Percentiles rank a stretch among this genome's conserved stretches.
Evolutionary conservation across 1,284 basidiomycete genomes (phyloP).

Genomic region (Kwoniella shivajii): DNA sequence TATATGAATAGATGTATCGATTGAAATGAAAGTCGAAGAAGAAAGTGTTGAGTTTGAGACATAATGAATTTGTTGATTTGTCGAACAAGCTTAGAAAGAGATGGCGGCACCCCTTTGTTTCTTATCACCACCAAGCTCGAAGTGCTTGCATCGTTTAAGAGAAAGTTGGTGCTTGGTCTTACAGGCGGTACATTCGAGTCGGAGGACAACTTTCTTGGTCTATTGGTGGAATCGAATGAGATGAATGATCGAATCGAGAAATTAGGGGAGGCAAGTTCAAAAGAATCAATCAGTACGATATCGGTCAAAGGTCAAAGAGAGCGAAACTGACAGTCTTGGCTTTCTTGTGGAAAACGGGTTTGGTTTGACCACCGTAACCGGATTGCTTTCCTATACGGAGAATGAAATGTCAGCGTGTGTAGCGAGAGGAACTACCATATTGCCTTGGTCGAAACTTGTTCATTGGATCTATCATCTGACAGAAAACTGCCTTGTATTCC

Average conservation of each 20-base stretch:
- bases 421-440: no score
- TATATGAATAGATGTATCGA: background rate
- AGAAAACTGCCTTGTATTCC: background rate
- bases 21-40: background rate
- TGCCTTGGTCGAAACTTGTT: no score
- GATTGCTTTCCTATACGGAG: constrained; percentile 70
- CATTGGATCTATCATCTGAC: no score
- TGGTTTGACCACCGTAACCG: constrained; percentile 99
- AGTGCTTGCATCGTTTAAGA: constrained; percentile 99
- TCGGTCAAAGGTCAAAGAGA: background rate
- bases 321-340: constrained; percentile 50
- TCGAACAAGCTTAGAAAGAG: constrained; percentile 20
- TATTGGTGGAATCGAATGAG: constrained; percentile 14
- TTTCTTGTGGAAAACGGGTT: constrained; percentile 96
- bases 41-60: background rate
- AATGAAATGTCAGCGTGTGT: background rate
- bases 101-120: constrained; percentile 65
- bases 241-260: background rate
- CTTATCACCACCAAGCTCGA: constrained; percentile 99
- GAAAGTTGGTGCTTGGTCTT: constrained; percentile 97
- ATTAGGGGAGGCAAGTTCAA: background rate
- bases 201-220: constrained; percentile 98
- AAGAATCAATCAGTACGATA: background rate
- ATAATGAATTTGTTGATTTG: background rate
- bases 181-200: constrained; percentile 96